Evolutionary conservation across 2,329 filamentous ascomycete genomes (phyloP).

Genomic region (Chaetothyriales sp.): DNA sequence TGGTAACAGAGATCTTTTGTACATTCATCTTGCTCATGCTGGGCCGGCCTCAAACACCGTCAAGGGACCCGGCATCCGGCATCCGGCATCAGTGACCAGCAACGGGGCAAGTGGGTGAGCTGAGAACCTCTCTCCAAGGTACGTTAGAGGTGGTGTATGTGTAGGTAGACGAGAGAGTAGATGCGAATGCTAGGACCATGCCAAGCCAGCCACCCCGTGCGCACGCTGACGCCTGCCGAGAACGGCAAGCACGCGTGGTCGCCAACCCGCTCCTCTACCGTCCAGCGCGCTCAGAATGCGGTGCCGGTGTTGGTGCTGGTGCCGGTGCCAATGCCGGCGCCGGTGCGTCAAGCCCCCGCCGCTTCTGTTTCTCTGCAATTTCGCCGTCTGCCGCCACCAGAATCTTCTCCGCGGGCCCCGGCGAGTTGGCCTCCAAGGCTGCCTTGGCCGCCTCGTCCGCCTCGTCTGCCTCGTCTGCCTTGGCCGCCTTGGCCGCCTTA

Average conservation of each 20-base stretch:
- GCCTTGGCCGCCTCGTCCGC: constrained; percentile 23
- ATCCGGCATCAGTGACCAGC: neutral
- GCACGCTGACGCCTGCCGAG: too few species aligned
- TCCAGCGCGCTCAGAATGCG: constrained; percentile 2
- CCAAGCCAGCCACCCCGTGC: neutral
- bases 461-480: too few species aligned
- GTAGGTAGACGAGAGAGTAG: neutral
- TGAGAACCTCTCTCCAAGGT: neutral
- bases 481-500: constrained; percentile 23
- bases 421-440: constrained; percentile 17
- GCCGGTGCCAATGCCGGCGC: constrained; percentile 4
- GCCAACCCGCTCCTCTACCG: neutral
- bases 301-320: neutral
- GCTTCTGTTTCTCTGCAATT: constrained; percentile 17
- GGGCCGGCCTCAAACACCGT: neutral
- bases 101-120: neutral
- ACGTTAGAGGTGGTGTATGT: neutral
- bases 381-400: constrained; percentile 22
- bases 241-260: too few species aligned
- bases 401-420: constrained; percentile 17
- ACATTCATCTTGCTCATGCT: neutral
- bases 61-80: too few species aligned
- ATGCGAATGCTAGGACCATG: neutral
- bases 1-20: neutral
- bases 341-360: constrained; percentile 12